phyloP scores from a whole-genome alignment of 306 rosid species.

The Spatholobus suberectus region DNA sequence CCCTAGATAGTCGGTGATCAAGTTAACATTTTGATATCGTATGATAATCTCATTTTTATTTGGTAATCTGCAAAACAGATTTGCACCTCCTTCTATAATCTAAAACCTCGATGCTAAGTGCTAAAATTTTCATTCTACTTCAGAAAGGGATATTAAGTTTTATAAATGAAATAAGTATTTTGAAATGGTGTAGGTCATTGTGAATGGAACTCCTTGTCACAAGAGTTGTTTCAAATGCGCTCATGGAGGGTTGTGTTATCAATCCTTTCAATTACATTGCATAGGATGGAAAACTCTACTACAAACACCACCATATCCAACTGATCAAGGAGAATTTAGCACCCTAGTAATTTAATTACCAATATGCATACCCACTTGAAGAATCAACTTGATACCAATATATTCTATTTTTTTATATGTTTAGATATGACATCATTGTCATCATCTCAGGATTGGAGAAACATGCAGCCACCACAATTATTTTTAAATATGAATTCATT shows the following conservation, averaged over 20 bases:
- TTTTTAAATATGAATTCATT: too few relatives aligned
- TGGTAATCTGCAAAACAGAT: too few relatives aligned
- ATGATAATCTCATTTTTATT: too few relatives aligned
- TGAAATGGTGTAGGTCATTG: constrained; percentile 60
- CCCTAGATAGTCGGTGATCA: too few relatives aligned
- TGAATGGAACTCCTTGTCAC: constrained; percentile 89
- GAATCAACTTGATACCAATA: too few relatives aligned
- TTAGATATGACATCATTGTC: too few relatives aligned
- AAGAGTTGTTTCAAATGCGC: constrained; percentile 89
- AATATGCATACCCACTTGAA: too few relatives aligned
- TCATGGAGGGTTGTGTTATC: constrained; percentile 89
- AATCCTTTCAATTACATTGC: constrained; percentile 94
- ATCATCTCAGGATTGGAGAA: too few relatives aligned
- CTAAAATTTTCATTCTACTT: neutral
- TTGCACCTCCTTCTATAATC: neutral
- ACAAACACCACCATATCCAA: constrained; percentile 87
- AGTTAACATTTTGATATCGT: too few relatives aligned
- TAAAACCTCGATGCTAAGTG: constrained; percentile 9
- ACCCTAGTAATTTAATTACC: too few relatives aligned
- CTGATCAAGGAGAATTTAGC: constrained; percentile 88
- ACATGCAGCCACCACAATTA: too few relatives aligned
- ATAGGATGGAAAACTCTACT: constrained; percentile 87
- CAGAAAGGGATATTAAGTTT: neutral
- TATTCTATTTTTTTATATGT: too few relatives aligned
- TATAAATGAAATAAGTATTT: neutral